Base-by-base conservation (phyloP, 768 basidiomycete species). In the Leccinum disarticulatum region DNA sequence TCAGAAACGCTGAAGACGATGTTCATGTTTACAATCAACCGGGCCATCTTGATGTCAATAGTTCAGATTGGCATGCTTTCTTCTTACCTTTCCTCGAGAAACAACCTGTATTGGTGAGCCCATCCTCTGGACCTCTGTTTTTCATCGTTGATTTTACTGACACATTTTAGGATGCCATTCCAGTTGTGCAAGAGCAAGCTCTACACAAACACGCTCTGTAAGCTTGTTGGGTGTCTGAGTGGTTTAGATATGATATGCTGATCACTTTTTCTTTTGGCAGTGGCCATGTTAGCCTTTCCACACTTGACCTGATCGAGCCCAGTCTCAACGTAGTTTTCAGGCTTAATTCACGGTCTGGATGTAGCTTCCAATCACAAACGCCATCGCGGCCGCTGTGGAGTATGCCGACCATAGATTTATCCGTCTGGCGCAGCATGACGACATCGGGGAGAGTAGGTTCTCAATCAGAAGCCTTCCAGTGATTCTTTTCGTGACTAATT, bases 131-230 rank as follows among this genome's bases (percentile, higher is more conserved):
- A 22, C 22, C 22, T 22, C 9, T 46, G 30, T 22, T 15, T 19
- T 10, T 10, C 9, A 5, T 30, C 14, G 22, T 51, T 31, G n/a
- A 28, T 22, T 36, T 22, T 19, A 19, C 51, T 5, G 11, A 54
- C 27, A 51, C 27, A n/a, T 36, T 33, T 36, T 19, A 67, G 66
- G 66, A 59, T 64, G 60, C 63, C 66, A 33, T 67, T 67, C 52
- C 56, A 67, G 41, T n/a, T 67, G 27, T 64, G 58, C 61, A 67
- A 67, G 63, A 67, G 66, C 57, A 67, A 67, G 22, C 60, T 67
- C 14, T 67, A 67, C 38, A 60, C 66, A 10, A 67, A 67, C 41
- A 67, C 66, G 4, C 60, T 67, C 6, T 51, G 66, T 67, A 49
- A 53, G 66, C 9, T 55, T 19, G 27, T 41, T 41, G 27, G 49